Base-by-base conservation (phyloP, 345 rosid genomes). In the Laguncularia racemosa region DNA sequence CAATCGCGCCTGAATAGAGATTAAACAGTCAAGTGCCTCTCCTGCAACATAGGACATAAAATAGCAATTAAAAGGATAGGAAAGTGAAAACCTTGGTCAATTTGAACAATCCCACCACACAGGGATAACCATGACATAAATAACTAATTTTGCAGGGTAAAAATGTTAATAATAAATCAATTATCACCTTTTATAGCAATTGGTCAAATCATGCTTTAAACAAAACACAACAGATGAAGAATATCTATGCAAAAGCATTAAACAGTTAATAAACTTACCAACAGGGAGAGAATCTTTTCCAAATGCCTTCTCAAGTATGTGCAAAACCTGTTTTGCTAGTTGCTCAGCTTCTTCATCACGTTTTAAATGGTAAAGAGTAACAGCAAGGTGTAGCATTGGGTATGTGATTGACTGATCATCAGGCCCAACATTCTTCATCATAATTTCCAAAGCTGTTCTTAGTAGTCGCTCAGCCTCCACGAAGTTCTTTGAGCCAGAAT, bases 21-120 rank as follows among this genome's bases (percentile, higher is more conserved):
- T 79, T 76, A 91, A 59, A 79, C 95, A 82, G 68, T 91, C 98
- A 59, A 91, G 69, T 20, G 84, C 96, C 67, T 86, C 98, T 6
- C 92, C 96, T 91, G 80, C 61, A 57, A 59, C 53, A 6, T 23
- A 23, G 28, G 28, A 23, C 28, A 58, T 19, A 44, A 61, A 52
- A 44, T 4, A 52, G 46, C 15, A 17, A 44, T 20, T 17, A 65
- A 33, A 59, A 53, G 19, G 40, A n/a, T 8, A 7, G 40, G 64
- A 44, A 44, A 44, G 23, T 14, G 28, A 16, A 18, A 13, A 19
- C 11, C 2, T 33, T 47, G 50, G 16, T 47, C 40, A 33, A 33
- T 9, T 33, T 33, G 40, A 33, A 33, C 9, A 23, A 23, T 23
- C 40, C 40, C 40, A 1, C 40, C 2, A 4, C 9, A 7, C 40